These are phyloP conservation scores for Aspergillus alliaceus DNA, from an alignment of 2,329 filamentous ascomycete species.

Conservation along the genomic window DNA sequence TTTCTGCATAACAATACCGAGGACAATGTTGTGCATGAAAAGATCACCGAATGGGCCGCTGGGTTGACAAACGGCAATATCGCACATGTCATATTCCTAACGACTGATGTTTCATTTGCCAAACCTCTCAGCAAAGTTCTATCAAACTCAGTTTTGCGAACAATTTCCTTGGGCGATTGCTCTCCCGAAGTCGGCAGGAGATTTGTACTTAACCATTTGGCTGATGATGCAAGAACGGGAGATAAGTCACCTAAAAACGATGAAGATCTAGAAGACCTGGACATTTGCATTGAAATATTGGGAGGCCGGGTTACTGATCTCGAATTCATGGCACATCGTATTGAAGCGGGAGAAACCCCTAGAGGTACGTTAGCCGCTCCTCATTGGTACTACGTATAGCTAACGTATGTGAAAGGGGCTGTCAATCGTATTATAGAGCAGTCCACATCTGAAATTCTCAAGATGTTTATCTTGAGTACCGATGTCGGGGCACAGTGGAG, in stretches of 20 bases:
- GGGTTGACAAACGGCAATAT: conserved; percentile 80
- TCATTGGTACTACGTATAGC: neutral
- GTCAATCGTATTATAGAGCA: conserved; percentile 87
- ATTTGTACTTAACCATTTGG: conserved; percentile 82
- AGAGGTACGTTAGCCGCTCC: conserved; percentile 43
- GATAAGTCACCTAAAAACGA: conserved; percentile 38
- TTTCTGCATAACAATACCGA: conserved; percentile 79
- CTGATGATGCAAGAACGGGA: conserved; percentile 42
- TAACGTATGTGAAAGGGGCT: conserved; percentile 54
- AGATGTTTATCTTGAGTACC: conserved; percentile 76
- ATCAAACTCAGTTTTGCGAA: conserved; percentile 86
- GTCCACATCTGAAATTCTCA: conserved; percentile 84
- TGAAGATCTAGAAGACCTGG: conserved; percentile 68
- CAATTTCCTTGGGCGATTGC: conserved; percentile 82
- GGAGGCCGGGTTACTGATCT: conserved; percentile 94
- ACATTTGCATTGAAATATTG: conserved; percentile 75
- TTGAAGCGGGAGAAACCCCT: conserved; percentile 83
- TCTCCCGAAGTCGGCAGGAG: conserved; percentile 82
- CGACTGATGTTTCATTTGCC: conserved; percentile 81
- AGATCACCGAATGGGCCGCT: conserved; percentile 87
- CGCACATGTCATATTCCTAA: conserved; percentile 92
- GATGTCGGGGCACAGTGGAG: conserved; percentile 69
- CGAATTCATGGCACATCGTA: conserved; percentile 85
- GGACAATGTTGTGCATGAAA: conserved; percentile 67
- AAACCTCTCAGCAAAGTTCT: conserved; percentile 85